phyloP scores from a whole-genome alignment of 75 land plant species.

The Pseudotsuga menziesii region DNA sequence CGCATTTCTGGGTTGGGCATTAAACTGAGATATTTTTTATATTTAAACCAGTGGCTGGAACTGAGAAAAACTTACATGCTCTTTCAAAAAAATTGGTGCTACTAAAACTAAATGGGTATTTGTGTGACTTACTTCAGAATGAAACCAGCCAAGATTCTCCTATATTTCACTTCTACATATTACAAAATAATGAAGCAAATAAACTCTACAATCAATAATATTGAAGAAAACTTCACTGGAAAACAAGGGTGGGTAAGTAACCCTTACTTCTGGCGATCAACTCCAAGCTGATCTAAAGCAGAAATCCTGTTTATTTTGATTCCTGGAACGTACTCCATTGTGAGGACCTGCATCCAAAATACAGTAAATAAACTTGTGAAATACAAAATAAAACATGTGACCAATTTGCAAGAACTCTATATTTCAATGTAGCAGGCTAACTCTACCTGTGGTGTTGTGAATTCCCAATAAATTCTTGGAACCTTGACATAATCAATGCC shows the following conservation, averaged over 20 bases:
- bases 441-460: conserved; percentile 87
- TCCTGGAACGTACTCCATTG: conserved; percentile 99
- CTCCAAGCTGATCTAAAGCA: conserved; percentile 93
- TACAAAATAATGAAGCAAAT: not conserved
- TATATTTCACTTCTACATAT: not conserved
- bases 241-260: too few relatives aligned
- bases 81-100: not conserved
- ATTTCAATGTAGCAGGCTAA: not conserved
- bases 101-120: too few relatives aligned
- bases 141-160: not conserved
- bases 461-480: conserved; percentile 87
- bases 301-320: conserved; percentile 94
- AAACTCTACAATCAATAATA: not conserved
- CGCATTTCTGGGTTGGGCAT: too few relatives aligned
- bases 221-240: not conserved
- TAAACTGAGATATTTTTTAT: too few relatives aligned
- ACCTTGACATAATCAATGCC: conserved; percentile 90
- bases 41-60: too few relatives aligned
- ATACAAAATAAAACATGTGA: not conserved
- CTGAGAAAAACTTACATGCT: too few relatives aligned
- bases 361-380: not conserved
- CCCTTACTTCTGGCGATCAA: conserved; percentile 86
- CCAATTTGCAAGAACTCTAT: not conserved
- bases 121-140: not conserved
- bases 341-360: conserved; percentile 59